These are phyloP conservation scores for Backusella liffmaniae DNA, from an alignment of 192 early-diverging fungal species.

Conservation along the genomic window DNA sequence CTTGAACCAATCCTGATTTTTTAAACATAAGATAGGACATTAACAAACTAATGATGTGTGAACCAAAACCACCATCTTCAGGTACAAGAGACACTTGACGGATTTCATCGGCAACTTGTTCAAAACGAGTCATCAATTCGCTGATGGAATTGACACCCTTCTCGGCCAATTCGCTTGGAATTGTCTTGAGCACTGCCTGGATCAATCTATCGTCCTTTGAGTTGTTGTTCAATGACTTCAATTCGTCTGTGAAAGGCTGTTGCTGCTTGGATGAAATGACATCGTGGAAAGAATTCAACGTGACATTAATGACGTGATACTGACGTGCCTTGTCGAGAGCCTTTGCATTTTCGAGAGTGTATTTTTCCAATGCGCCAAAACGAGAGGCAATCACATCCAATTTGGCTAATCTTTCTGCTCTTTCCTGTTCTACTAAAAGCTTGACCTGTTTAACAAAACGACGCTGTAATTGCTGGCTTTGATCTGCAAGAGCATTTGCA, in stretches of 20 bases:
- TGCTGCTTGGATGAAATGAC: conserved; percentile 42
- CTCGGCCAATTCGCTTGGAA: conserved; percentile 51
- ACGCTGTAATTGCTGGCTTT: conserved; percentile 69
- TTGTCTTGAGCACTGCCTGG: conserved; percentile 57
- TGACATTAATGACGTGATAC: conserved; percentile 60
- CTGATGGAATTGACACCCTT: conserved; percentile 60
- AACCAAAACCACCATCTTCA: conserved; percentile 77
- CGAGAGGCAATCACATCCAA: conserved; percentile 77
- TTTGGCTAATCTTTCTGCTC: conserved; percentile 79
- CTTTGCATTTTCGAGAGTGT: conserved; percentile 65
- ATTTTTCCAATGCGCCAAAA: conserved; percentile 65
- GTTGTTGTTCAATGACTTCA: conserved; percentile 52
- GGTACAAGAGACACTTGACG: conserved; percentile 80
- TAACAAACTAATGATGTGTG: conserved; percentile 67
- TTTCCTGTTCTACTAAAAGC: conserved; percentile 79
- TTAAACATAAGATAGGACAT: conserved; percentile 75
- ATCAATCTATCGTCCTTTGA: conserved; percentile 31
- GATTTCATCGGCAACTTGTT: conserved; percentile 61
- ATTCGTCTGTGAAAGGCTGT: conserved; percentile 66
- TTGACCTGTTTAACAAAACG: conserved; percentile 77
- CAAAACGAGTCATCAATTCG: conserved; percentile 66
- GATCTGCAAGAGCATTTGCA: conserved; percentile 53
- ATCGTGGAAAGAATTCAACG: conserved; percentile 60
- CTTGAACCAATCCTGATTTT: conserved; percentile 79
- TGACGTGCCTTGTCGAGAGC: conserved; percentile 56